Evolutionary conservation across 164 flowering plant species (phyloP).

Genomic region (Vitis labrusca): DNA sequence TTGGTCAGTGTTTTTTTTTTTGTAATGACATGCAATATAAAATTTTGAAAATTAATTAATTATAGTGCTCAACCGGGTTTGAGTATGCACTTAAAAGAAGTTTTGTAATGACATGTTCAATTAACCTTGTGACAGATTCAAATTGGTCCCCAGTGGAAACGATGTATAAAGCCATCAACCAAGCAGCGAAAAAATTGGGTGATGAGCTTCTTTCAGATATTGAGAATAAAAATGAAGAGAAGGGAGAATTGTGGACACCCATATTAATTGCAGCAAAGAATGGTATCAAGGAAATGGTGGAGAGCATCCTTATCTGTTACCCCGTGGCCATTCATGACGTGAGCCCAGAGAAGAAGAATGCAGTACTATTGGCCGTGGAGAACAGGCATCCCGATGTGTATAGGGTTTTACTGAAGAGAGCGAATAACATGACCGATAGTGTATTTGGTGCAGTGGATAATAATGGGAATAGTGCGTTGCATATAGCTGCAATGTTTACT

Average conservation of each 20-base stretch:
- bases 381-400: slow-evolving; percentile 44
- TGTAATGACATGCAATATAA: no score
- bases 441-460: slow-evolving; percentile 30
- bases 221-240: neutral
- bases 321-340: slow-evolving; percentile 42
- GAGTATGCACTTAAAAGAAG: no score
- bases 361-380: slow-evolving; percentile 40
- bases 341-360: slow-evolving; percentile 30
- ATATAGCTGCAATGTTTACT: slow-evolving; percentile 36
- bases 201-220: no score
- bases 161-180: no score
- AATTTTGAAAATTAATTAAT: no score
- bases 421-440: slow-evolving; percentile 18
- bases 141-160: no score
- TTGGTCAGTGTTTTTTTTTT: no score
- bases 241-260: slow-evolving; percentile 25
- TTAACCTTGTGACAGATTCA: no score
- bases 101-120: no score
- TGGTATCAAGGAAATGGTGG: slow-evolving; percentile 44
- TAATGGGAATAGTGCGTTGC: slow-evolving; percentile 44
- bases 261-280: slow-evolving; percentile 40
- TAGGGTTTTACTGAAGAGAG: slow-evolving; percentile 9
- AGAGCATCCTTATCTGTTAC: slow-evolving; percentile 22
- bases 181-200: no score
- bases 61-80: no score